These are phyloP conservation scores for Scleroderma bovista DNA, from an alignment of 768 basidiomycete genomes.

Conservation along the genomic window DNA sequence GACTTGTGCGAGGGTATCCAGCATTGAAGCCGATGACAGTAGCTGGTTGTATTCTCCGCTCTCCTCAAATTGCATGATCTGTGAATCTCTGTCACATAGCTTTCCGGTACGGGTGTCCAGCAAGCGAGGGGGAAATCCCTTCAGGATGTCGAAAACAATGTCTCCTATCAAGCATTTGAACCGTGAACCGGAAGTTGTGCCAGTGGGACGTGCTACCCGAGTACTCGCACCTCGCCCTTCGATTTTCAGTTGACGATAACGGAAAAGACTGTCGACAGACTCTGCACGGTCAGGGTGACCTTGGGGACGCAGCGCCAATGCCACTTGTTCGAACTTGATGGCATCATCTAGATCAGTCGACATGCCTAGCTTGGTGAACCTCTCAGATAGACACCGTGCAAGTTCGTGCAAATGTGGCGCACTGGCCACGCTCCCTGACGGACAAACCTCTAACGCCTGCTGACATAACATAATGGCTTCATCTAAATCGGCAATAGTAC, in stretches of 20 bases:
- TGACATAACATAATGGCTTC: conserved; percentile 13
- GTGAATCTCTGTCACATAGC: not conserved
- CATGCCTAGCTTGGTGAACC: not conserved
- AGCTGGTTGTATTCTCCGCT: not conserved
- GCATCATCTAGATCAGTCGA: not conserved
- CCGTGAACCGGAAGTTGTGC: not conserved
- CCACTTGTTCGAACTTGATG: not conserved
- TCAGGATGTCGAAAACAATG: not conserved
- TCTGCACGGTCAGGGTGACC: not conserved
- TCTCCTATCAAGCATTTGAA: not conserved
- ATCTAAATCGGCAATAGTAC: conserved; percentile 5
- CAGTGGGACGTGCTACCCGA: not conserved
- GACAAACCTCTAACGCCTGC: conserved; percentile 6
- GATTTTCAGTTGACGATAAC: not conserved
- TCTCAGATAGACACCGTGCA: not conserved
- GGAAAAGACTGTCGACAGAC: not conserved
- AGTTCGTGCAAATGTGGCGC: not conserved
- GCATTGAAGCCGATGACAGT: not conserved
- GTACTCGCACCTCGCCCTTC: not conserved
- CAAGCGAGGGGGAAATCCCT: not conserved
- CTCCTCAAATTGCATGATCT: not conserved
- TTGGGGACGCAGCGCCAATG: not conserved
- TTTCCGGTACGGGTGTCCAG: not conserved
- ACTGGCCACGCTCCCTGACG: not conserved
- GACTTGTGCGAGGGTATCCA: not conserved